These are phyloP conservation scores for Exophiala calicioides DNA, from an alignment of 2,329 filamentous ascomycete genomes.

Conservation along the genomic window DNA sequence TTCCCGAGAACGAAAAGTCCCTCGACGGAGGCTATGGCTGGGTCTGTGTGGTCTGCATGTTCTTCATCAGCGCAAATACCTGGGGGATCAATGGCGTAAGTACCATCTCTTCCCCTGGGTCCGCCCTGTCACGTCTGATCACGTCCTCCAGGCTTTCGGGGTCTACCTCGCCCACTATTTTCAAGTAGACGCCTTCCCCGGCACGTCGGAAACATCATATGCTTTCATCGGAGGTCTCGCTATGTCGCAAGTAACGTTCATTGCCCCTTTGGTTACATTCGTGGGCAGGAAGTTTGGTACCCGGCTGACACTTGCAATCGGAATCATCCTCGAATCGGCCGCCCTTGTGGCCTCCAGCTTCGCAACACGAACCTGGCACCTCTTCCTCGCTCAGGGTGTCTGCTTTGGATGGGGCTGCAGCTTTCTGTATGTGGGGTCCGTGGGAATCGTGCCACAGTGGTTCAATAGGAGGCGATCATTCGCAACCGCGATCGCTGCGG, in stretches of 20 bases:
- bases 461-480: conserved; percentile 32
- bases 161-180: conserved; percentile 47
- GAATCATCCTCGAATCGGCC: conserved; percentile 19
- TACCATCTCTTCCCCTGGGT: conserved; percentile 1
- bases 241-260: conserved; percentile 28
- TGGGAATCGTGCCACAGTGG: conserved; percentile 32
- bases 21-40: conserved; percentile 37
- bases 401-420: conserved; percentile 31
- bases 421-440: conserved; percentile 26
- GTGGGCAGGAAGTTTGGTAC: conserved; percentile 23
- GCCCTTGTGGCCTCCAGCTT: conserved; percentile 31
- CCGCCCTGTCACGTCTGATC: neutral
- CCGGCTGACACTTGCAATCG: conserved; percentile 22
- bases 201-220: conserved; percentile 29
- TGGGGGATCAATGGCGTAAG: conserved; percentile 34
- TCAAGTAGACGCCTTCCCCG: conserved; percentile 32
- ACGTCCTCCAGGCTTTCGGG: conserved; percentile 36
- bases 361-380: conserved; percentile 23
- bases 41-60: conserved; percentile 29
- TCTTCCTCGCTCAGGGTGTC: conserved; percentile 32
- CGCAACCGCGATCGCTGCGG: conserved; percentile 30
- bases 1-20: too few relatives aligned
- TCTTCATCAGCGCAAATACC: conserved; percentile 34
- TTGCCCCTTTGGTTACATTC: conserved; percentile 32
- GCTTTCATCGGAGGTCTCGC: conserved; percentile 35